Percentiles rank a stretch among this genome's conserved stretches.
phyloP scores from a whole-genome alignment of 2,329 filamentous ascomycete species.

The Microascus cirrosus region DNA sequence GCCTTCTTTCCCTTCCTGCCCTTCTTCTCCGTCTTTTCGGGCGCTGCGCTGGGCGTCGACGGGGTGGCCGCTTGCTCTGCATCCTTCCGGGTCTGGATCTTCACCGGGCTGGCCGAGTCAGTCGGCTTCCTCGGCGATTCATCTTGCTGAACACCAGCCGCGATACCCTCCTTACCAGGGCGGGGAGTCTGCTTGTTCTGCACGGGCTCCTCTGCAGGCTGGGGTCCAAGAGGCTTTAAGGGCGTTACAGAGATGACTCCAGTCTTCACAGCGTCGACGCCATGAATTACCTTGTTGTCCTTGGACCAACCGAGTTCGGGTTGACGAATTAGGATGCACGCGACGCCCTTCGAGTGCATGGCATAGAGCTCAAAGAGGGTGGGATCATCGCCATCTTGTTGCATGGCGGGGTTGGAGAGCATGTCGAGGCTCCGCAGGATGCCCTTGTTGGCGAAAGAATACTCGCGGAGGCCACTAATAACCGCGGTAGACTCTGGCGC shows the following conservation, averaged over 20 bases:
- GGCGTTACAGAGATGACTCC: conserved; percentile 67
- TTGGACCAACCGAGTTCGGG: conserved; percentile 84
- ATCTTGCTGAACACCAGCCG: conserved; percentile 1
- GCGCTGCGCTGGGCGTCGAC: conserved; percentile 8
- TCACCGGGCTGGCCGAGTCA: conserved; percentile 9
- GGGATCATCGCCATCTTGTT: conserved; percentile 48
- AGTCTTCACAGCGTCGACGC: conserved; percentile 63
- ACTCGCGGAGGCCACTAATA: conserved; percentile 92
- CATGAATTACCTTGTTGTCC: conserved; percentile 76
- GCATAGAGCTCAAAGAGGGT: conserved; percentile 89
- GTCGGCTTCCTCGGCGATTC: not conserved
- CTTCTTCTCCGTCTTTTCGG: conserved; percentile 53
- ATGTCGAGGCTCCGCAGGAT: conserved; percentile 85
- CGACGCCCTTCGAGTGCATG: conserved; percentile 97
- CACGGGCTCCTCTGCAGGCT: conserved; percentile 30
- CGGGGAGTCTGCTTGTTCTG: conserved; percentile 14
- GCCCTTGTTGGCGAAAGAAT: conserved; percentile 80
- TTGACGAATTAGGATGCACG: conserved; percentile 75
- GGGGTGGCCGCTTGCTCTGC: conserved; percentile 26
- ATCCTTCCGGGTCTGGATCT: conserved; percentile 29
- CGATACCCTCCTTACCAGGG: not conserved
- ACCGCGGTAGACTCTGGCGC: conserved; percentile 92
- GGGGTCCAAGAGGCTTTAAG: conserved; percentile 43
- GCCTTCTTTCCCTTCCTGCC: conserved; percentile 54
- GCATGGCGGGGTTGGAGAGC: conserved; percentile 57